Evolutionary conservation across 768 basidiomycete species (phyloP), one percentile per base, ranked within the genome.

Genomic region (Boletus reticuloceps): DNA sequence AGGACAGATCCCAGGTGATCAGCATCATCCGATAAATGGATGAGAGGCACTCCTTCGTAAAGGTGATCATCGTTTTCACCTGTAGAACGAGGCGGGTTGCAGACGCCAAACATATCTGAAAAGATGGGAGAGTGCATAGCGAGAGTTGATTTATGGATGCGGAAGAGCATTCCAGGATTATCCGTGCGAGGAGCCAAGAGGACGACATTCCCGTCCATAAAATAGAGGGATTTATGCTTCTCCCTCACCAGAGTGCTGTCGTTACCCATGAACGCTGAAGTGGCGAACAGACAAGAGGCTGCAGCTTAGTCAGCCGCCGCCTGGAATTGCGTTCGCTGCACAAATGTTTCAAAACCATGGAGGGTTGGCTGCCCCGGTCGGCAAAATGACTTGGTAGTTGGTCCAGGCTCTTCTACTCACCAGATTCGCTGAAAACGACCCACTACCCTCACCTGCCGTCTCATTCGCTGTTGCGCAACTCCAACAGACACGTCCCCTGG

Each of bases 391-490:
- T 22, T 22, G 20, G 20, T 20, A 20, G 20, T 20, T 20, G 20
- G 20, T 1, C 20, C 20, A 20, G 22, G 25, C 40, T 59, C 62
- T 38, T 59, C 56, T 14, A 19, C 38, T 56, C 59, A 60, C 44
- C 61, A 62, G 6, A 45, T 47, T 25, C 62, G 43, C 31, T 68
- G 69, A 67, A 69, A 71, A 53, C 63, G 52, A 5, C 60, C 62
- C 17, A 54, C 68, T 29, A 17, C 43, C 68, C 27, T 60, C 62
- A 38, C 64, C 68, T 9, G 49, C 61, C 16, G 55, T 79, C 19
- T 77, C 78, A 5, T 62, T 75, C 27, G 73, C 79, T 3, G 64
- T 76, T 56, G 80, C 77, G 27, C 73, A 76, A 66, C 75, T 78
- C 1, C 72, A 79, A 56, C 79, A 73, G 54, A 73, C 73, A 55